Conservation (phyloP, 352 stramenopile genomes). For the Saprolegnia parasitica region DNA sequence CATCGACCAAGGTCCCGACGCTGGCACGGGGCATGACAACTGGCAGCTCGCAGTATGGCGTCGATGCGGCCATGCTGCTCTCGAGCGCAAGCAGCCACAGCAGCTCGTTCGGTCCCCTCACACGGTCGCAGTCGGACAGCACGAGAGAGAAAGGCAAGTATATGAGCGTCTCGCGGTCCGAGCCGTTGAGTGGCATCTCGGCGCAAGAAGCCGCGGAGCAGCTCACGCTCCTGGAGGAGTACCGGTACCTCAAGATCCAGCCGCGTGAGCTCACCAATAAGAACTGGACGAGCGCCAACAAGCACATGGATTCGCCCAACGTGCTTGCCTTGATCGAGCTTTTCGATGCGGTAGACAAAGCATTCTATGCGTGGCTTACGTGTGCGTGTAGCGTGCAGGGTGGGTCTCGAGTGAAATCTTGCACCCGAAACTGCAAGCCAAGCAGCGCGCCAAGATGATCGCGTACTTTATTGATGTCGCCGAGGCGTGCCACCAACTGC, state of each 20-base stretch:
- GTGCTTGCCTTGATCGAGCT: slow-evolving; percentile 83
- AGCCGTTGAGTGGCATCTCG: slow-evolving; percentile 55
- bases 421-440: slow-evolving; percentile 74
- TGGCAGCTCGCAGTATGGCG: slow-evolving; percentile 39
- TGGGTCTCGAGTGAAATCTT: slow-evolving; percentile 87
- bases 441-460: slow-evolving; percentile 76
- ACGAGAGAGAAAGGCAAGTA: slow-evolving; percentile 11
- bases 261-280: slow-evolving; percentile 82
- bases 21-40: slow-evolving; percentile 64
- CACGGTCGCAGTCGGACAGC: slow-evolving; percentile 49
- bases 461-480: slow-evolving; percentile 80
- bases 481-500: slow-evolving; percentile 77
- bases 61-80: slow-evolving; percentile 8
- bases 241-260: slow-evolving; percentile 65
- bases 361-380: background rate
- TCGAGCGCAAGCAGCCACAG: slow-evolving; percentile 13
- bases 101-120: slow-evolving; percentile 38
- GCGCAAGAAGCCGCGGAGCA: slow-evolving; percentile 75
- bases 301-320: slow-evolving; percentile 71
- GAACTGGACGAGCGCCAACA: slow-evolving; percentile 75
- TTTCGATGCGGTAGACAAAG: slow-evolving; percentile 75
- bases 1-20: slow-evolving; percentile 45
- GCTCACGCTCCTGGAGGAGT: slow-evolving; percentile 75
- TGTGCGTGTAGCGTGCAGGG: slow-evolving; percentile 37
- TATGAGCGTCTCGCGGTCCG: slow-evolving; percentile 25